Percentiles rank a stretch among this genome's conserved stretches.
Conservation (phyloP, 2,329 filamentous ascomycete species). For the Trichoderma hamatum region DNA sequence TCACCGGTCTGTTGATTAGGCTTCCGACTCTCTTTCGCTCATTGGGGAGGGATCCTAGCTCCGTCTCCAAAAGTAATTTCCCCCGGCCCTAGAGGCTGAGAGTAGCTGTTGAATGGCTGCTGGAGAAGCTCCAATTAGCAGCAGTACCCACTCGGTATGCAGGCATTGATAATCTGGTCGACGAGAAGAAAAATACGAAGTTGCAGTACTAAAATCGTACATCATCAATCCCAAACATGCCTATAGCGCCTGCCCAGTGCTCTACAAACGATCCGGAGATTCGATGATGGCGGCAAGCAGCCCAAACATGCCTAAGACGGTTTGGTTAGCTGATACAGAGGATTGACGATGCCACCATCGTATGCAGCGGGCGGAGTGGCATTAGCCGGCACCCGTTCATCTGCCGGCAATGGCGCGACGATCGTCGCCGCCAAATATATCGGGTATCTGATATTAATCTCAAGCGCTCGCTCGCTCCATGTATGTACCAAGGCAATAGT, state of each 20-base stretch:
- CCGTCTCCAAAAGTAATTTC: slow-evolving; percentile 10
- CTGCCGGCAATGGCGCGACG: slow-evolving; percentile 23
- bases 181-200: slow-evolving; percentile 8
- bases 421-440: slow-evolving; percentile 24
- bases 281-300: background rate
- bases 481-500: background rate
- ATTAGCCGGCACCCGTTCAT: slow-evolving; percentile 24
- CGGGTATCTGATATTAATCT: slow-evolving; percentile 26
- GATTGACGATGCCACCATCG: slow-evolving; percentile 20
- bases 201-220: slow-evolving; percentile 14
- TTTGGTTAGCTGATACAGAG: background rate
- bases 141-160: slow-evolving; percentile 3
- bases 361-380: slow-evolving; percentile 16
- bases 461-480: background rate
- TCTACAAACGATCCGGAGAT: background rate
- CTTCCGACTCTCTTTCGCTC: background rate
- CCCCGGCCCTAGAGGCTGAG: background rate
- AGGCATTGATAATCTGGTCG: slow-evolving; percentile 1
- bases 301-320: background rate
- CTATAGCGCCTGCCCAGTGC: background rate
- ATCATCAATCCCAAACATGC: background rate
- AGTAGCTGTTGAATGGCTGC: slow-evolving; percentile 5
- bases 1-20: slow-evolving; percentile 4
- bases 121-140: slow-evolving; percentile 12
- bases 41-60: background rate